phyloP scores from a whole-genome alignment of 495 filamentous ascomycete genomes.

The Penicillium cataractarum region DNA sequence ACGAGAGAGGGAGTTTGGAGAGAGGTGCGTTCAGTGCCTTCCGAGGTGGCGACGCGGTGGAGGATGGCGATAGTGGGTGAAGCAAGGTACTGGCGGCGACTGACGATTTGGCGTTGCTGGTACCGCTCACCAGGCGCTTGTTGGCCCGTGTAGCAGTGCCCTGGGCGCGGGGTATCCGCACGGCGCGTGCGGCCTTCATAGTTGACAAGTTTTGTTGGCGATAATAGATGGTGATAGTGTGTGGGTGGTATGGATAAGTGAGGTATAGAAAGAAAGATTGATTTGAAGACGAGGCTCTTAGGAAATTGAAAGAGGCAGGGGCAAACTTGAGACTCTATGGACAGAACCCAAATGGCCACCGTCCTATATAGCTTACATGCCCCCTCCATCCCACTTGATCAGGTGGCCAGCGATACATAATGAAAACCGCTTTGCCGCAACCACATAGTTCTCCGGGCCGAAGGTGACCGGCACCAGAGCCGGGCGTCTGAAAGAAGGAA shows the following conservation, averaged over 20 bases:
- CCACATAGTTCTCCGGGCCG: constrained; percentile 2
- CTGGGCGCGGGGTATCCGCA: constrained; percentile 32
- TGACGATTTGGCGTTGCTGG: constrained; percentile 43
- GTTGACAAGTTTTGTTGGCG: constrained; percentile 9
- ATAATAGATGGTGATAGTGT: background rate
- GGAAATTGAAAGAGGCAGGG: background rate
- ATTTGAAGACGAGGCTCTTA: background rate
- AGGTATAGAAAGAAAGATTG: background rate
- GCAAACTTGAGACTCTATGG: background rate
- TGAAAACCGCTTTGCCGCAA: constrained; percentile 70
- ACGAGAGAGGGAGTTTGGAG: constrained; percentile 71
- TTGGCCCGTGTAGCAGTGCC: constrained; percentile 18
- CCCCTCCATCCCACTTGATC: constrained; percentile 2
- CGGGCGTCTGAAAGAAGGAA: constrained; percentile 5
- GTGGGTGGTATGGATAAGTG: constrained; percentile 50
- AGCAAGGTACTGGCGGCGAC: constrained; percentile 32
- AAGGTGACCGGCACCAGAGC: constrained; percentile 5
- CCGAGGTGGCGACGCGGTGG: constrained; percentile 20
- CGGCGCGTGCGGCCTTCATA: constrained; percentile 41
- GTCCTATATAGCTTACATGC: constrained; percentile 24
- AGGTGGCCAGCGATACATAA: constrained; percentile 29
- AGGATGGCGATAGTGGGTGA: constrained; percentile 23
- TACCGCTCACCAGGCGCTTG: constrained; percentile 42
- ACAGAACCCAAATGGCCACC: constrained; percentile 1
- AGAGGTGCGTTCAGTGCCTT: constrained; percentile 54